Base-by-base conservation (phyloP, 257 asterid genomes). In the Solanum commersonii region DNA sequence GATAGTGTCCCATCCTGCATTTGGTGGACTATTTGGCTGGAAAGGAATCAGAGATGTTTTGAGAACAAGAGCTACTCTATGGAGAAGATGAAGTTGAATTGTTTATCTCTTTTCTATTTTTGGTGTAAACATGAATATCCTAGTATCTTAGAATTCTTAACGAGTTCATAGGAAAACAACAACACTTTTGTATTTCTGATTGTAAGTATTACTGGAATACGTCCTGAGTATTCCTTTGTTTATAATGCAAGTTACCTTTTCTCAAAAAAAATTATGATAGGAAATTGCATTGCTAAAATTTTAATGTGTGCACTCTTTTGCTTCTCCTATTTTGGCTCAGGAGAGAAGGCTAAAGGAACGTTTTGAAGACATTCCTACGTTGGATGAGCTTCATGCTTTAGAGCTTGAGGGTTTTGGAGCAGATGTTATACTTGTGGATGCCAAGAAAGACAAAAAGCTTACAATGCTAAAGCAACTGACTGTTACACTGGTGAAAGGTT, bases 371-470 rank as follows among this genome's bases (percentile, higher is more conserved):
- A 90, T 97, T 87, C 99, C 99, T 88, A 87, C 98, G 44, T 88
- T 96, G 84, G 99, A 95, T 88, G 98, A 97, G 93, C 96, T 97
- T 91, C 96, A 90, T 85, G 92, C 91, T 76, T 88, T 95, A 96
- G 99, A 94, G 93, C 92, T 90, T 87, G 95, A 96, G 90, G 98
- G 95, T 85, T 89, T 96, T 90, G 90, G 94, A 91, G 93, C 95
- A 86, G 99, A 97, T 91, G 94, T 94, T 60, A 96, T 96, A 89
- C 94, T 97, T 88, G 99, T 97, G 35, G 99, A 97, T 93, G 91
- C 92, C 25, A 95, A 90, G 90, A 97, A 93, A 92, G 99, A 97
- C 90, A 96, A 92, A 91, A 97, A 95, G 92, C 93, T 97, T 90
- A 92, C 96, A 44, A 96, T 93, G 98, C 93, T 96, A 73, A 95